Evolutionary conservation across 129 eudicot genomes (phyloP).

Genomic region (Calendula officinalis): DNA sequence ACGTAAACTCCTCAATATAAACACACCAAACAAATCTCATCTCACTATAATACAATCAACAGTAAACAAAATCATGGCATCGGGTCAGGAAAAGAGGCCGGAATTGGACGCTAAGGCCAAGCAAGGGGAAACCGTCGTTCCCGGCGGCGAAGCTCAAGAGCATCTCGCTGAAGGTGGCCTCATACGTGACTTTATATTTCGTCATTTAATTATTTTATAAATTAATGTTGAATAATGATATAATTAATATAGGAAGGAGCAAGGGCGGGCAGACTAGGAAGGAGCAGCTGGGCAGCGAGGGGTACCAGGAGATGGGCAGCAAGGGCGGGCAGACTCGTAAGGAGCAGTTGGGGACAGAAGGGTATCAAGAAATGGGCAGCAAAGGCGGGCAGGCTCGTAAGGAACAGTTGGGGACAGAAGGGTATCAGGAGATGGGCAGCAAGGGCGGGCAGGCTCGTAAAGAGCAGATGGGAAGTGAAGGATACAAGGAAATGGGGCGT

Average conservation of each 20-base stretch:
- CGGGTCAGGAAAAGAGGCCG: conserved; percentile 47
- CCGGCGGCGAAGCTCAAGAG: conserved; percentile 78
- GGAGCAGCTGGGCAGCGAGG: conserved; percentile 64
- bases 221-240: background rate
- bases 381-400: conserved; percentile 53
- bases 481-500: conserved; percentile 70
- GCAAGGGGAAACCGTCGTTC: conserved; percentile 69
- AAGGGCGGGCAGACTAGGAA: conserved; percentile 64
- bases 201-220: background rate
- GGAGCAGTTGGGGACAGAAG: conserved; percentile 35
- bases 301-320: conserved; percentile 67
- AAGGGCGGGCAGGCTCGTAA: conserved; percentile 58
- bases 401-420: conserved; percentile 64
- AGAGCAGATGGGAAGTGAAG: conserved; percentile 62
- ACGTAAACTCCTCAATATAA: background rate
- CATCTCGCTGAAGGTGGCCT: conserved; percentile 65
- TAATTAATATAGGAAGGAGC: conserved; percentile 34
- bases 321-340: conserved; percentile 31
- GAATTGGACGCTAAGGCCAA: conserved; percentile 58
- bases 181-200: background rate
- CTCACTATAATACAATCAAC: background rate
- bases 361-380: conserved; percentile 42
- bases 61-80: conserved; percentile 52
- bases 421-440: conserved; percentile 64
- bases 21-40: background rate